A percentile compares a stretch with the other conserved stretches of the same genome.
Conservation (phyloP, 2,329 filamentous ascomycete genomes). For the Talaromyces sp. region DNA sequence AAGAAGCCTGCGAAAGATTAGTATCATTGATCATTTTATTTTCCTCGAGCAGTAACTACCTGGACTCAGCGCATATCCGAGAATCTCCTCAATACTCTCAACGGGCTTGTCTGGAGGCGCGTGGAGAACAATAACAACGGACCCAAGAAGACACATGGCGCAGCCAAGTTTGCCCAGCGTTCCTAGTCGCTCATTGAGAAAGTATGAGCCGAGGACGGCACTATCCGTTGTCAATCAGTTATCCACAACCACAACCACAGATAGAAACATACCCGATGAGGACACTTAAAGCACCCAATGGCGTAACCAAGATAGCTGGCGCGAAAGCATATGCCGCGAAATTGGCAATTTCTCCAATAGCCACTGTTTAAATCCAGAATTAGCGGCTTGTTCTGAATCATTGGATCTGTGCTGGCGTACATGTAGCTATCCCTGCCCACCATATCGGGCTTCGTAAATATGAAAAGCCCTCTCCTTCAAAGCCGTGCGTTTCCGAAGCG, state of each 20-base stretch:
- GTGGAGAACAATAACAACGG: conserved; percentile 95
- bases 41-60: conserved; percentile 52
- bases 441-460: conserved; percentile 93
- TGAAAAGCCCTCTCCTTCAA: conserved; percentile 92
- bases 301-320: conserved; percentile 96
- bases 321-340: conserved; percentile 98
- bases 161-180: conserved; percentile 89
- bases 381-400: not conserved
- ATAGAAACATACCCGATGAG: conserved; percentile 65
- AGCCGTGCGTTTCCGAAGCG: conserved; percentile 85
- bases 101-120: conserved; percentile 92
- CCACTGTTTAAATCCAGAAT: conserved; percentile 57
- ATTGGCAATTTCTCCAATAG: conserved; percentile 90
- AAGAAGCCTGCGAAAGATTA: conserved; percentile 67
- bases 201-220: conserved; percentile 90
- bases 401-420: conserved; percentile 51
- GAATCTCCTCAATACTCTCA: conserved; percentile 83
- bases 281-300: conserved; percentile 87
- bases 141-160: conserved; percentile 92
- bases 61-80: conserved; percentile 84
- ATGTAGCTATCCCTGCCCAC: conserved; percentile 91
- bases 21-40: not conserved
- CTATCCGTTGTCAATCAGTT: conserved; percentile 41
- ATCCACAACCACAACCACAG: not conserved
- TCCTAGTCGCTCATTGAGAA: conserved; percentile 86